A percentile compares a stretch with the other conserved stretches of the same genome.
Evolutionary conservation across 805 yeast genomes (phyloP).

Genomic region (Candida methanosorbosa): DNA sequence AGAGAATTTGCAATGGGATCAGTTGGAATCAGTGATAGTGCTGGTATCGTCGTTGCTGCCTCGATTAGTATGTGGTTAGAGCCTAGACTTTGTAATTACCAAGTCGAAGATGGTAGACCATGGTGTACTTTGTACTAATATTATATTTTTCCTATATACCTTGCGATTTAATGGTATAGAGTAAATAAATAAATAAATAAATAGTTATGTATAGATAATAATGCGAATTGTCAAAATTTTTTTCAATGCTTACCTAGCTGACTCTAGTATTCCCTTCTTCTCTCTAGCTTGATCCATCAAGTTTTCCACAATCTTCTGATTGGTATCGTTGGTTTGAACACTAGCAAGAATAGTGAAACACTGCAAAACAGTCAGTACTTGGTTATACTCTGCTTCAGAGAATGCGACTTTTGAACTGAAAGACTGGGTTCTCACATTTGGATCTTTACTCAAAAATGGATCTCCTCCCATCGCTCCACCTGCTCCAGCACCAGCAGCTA

Average conservation of each 20-base stretch:
- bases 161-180: neutral
- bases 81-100: slow-evolving; percentile 60
- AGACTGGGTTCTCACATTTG: neutral
- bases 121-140: slow-evolving; percentile 55
- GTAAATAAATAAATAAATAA: no score
- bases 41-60: slow-evolving; percentile 82
- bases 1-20: slow-evolving; percentile 79
- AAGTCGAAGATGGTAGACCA: slow-evolving; percentile 61
- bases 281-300: slow-evolving; percentile 27
- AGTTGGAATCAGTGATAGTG: slow-evolving; percentile 75
- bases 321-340: slow-evolving; percentile 43
- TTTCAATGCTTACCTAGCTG: neutral
- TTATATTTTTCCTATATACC: no score
- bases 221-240: no score
- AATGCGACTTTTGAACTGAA: neutral
- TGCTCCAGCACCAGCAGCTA: neutral
- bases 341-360: slow-evolving; percentile 54
- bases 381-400: slow-evolving; percentile 1
- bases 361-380: slow-evolving; percentile 32
- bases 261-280: slow-evolving; percentile 8
- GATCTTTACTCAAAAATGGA: neutral
- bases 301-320: slow-evolving; percentile 52
- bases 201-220: no score
- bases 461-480: neutral
- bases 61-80: slow-evolving; percentile 67